Evolutionary conservation across 805 yeast genomes (phyloP).

Genomic region (Scheffersomyces ergatensis): DNA sequence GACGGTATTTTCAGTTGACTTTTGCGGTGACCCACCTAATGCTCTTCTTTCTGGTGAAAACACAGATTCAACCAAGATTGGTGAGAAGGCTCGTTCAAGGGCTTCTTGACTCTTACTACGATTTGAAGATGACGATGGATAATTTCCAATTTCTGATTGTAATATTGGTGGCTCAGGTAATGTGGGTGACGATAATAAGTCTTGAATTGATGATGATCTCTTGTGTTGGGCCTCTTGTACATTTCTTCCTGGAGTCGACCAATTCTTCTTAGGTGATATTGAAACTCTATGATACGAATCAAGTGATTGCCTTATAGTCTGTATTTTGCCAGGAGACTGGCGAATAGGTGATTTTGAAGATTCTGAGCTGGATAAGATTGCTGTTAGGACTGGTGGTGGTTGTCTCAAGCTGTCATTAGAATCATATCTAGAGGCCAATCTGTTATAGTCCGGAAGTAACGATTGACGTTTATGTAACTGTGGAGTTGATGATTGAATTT

Average conservation of each 20-base stretch:
- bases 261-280: conserved; percentile 28
- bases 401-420: conserved; percentile 22
- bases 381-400: conserved; percentile 17
- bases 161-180: conserved; percentile 43
- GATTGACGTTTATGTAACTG: conserved; percentile 5
- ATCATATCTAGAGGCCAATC: conserved; percentile 11
- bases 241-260: background rate
- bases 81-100: conserved; percentile 14
- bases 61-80: conserved; percentile 7
- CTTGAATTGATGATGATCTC: conserved; percentile 33
- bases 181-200: conserved; percentile 40
- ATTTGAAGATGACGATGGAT: conserved; percentile 1
- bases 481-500: conserved; percentile 24
- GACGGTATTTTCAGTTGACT: conserved; percentile 11
- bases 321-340: conserved; percentile 16
- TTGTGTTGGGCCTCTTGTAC: conserved; percentile 4
- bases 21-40: background rate
- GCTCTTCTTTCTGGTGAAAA: conserved; percentile 1
- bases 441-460: conserved; percentile 2
- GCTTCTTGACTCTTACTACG: conserved; percentile 1
- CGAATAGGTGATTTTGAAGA: conserved; percentile 3
- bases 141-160: conserved; percentile 29
- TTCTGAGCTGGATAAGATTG: conserved; percentile 2
- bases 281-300: conserved; percentile 28
- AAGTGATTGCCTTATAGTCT: conserved; percentile 29